Evolutionary conservation across 352 stramenopile genomes (phyloP), one percentile per base, ranked within the genome.

Genomic region (Phytophthora ramorum): DNA sequence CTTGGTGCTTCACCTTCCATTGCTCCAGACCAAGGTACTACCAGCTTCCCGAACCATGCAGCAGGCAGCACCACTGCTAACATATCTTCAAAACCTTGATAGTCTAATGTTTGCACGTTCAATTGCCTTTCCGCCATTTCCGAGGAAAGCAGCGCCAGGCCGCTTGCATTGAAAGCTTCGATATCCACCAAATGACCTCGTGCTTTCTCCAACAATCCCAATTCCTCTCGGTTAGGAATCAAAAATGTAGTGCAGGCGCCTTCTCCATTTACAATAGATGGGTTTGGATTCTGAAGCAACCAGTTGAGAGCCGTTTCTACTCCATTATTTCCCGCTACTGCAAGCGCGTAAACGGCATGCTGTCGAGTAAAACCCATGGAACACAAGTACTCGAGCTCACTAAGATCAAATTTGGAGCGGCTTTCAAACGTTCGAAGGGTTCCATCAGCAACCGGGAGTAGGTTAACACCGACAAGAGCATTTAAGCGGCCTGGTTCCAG

Each of bases 311-410:
- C 83, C 19, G 52, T 66, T 69, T 91, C 79, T n/a, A 89, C 63
- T 38, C 72, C 68, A 40, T 76, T 32, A 24, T 45, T 49, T 13
- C 78, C 81, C 17, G 74, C 64, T 9, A 65, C 60, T 50, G 62
- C 41, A 32, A 92, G 59, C 16, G 78, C 84, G 49, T 61, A 60
- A 17, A 71, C 58, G 10, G 76, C 76, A 52, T 90, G 72, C 19
- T 81, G 62, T 19, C 78, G 66, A 9, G 79, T 78, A 64, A 92
- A 92, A 4, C 81, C 78, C 84, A 92, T 92, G 9, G 79, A 83
- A 38, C 76, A 78, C 20, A 92, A 58, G 43, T 90, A 68, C 19
- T 79, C 70, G 16, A 92, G 66, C 17, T 74, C 63, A 20, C 26
- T 65, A 13, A 50, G 16, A 60, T 86, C 69, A 45, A 71, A 59